Conservation (phyloP, 108 stramenopile species). For the Nitzschia sp. region DNA sequence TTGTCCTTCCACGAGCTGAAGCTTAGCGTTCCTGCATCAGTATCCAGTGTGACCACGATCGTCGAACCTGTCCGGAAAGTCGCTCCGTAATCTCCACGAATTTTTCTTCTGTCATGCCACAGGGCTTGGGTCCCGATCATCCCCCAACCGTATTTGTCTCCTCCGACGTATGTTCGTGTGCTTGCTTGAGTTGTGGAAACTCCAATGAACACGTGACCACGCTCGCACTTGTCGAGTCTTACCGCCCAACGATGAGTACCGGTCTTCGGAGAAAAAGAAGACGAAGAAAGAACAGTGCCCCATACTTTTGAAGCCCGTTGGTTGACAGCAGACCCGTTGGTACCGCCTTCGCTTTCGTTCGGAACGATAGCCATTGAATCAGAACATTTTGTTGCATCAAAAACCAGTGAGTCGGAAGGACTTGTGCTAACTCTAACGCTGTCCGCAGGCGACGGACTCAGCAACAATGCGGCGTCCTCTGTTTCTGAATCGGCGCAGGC, state of each 20-base stretch:
- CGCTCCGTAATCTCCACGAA: constrained; percentile 79
- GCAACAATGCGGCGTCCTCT: constrained; percentile 37
- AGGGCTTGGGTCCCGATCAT: constrained; percentile 96
- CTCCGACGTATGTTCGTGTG: constrained; percentile 92
- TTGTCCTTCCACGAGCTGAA: constrained; percentile 78
- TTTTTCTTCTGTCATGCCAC: constrained; percentile 89
- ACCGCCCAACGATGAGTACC: constrained; percentile 84
- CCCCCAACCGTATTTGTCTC: constrained; percentile 97
- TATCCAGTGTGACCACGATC: constrained; percentile 80
- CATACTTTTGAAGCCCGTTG: constrained; percentile 86
- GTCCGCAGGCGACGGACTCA: constrained; percentile 31
- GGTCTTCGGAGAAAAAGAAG: constrained; percentile 66
- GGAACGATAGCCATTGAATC: constrained; percentile 79
- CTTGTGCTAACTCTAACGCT: constrained; percentile 44
- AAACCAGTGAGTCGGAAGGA: constrained; percentile 49
- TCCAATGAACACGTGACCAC: constrained; percentile 94
- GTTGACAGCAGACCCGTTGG: constrained; percentile 53
- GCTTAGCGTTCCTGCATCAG: constrained; percentile 78
- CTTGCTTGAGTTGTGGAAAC: constrained; percentile 90
- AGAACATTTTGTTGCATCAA: constrained; percentile 80
- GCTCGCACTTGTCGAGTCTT: constrained; percentile 88
- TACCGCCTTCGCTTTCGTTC: background rate
- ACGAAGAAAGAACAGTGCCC: constrained; percentile 74
- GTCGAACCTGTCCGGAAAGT: constrained; percentile 79
- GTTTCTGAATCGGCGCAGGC: constrained; percentile 46